A percentile compares a stretch with the other conserved stretches of the same genome.
These are phyloP conservation scores for Suillus lakei DNA, from an alignment of 768 basidiomycete species.

Conservation along the genomic window DNA sequence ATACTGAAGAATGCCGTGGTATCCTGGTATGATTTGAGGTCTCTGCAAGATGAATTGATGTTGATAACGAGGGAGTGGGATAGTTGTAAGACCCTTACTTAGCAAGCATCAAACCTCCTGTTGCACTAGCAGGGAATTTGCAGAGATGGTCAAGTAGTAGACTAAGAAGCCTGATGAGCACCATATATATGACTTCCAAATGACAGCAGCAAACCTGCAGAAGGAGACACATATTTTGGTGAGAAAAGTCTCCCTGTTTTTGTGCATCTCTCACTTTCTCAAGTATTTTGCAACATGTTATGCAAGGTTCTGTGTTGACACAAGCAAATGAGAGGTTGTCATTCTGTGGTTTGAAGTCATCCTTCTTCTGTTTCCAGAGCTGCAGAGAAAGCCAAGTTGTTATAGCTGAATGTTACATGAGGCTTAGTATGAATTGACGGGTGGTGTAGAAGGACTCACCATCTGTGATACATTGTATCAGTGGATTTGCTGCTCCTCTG, in stretches of 20 bases:
- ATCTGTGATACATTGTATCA: conserved; percentile 84
- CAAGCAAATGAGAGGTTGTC: conserved; percentile 95
- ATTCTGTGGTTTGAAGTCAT: conserved; percentile 95
- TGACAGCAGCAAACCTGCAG: conserved; percentile 62
- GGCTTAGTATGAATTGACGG: conserved; percentile 1
- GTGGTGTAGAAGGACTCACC: conserved; percentile 48
- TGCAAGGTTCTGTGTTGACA: conserved; percentile 93
- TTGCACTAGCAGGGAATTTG: conserved; percentile 96
- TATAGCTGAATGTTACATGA: conserved; percentile 50
- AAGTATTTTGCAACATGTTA: conserved; percentile 82
- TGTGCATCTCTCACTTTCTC: conserved; percentile 80
- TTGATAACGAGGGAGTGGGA: conserved; percentile 5
- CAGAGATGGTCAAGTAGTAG: conserved; percentile 92
- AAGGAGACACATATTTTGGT: conserved; percentile 94
- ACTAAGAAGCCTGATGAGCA: conserved; percentile 43
- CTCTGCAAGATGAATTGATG: conserved; percentile 51
- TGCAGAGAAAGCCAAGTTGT: conserved; percentile 75
- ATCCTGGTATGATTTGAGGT: conserved; percentile 97
- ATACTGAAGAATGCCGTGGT: conserved; percentile 81
- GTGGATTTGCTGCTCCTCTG: conserved; percentile 79
- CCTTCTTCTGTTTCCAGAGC: conserved; percentile 91
- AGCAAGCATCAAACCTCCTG: conserved; percentile 96
- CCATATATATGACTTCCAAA: background rate
- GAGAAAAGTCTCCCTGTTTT: conserved; percentile 91
- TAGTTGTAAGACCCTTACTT: conserved; percentile 62